Evolutionary conservation across 225 moss, liverwort and hornwort genomes (phyloP).

Genomic region (Rhytidiadelphus loreus): DNA sequence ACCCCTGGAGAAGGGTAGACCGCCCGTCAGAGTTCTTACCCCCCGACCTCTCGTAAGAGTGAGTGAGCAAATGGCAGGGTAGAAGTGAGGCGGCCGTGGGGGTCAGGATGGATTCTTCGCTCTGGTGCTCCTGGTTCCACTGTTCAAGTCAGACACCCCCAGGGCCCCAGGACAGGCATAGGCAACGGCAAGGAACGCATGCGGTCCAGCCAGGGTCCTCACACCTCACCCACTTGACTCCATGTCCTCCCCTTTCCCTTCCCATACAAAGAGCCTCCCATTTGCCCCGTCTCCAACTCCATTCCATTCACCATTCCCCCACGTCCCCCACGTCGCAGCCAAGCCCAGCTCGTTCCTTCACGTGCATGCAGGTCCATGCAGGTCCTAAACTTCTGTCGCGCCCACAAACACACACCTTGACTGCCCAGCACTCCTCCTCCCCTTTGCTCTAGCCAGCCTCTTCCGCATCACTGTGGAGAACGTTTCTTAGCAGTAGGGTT

Average conservation of each 20-base stretch:
- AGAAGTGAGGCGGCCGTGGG: too few species aligned
- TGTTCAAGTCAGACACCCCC: background rate
- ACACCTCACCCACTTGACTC: background rate
- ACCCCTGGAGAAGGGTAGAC: background rate
- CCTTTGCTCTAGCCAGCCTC: too few species aligned
- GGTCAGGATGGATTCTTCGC: background rate
- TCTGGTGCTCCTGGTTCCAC: background rate
- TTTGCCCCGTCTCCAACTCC: background rate
- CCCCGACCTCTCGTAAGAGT: background rate
- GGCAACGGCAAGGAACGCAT: slow-evolving; percentile 2
- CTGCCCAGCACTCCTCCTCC: background rate
- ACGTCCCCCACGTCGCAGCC: background rate
- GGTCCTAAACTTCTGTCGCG: background rate
- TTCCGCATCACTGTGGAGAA: background rate
- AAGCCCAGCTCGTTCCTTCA: background rate
- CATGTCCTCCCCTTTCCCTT: too few species aligned
- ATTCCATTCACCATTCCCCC: background rate
- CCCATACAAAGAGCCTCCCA: background rate
- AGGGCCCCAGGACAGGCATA: background rate
- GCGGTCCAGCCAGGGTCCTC: background rate
- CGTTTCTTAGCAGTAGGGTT: background rate
- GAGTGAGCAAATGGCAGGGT: background rate
- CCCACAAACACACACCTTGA: background rate
- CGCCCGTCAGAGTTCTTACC: fast-evolving
- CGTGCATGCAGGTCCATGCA: slow-evolving; percentile 12